phyloP scores from a whole-genome alignment of 23 red algal species.

The Chondrus crispus region DNA sequence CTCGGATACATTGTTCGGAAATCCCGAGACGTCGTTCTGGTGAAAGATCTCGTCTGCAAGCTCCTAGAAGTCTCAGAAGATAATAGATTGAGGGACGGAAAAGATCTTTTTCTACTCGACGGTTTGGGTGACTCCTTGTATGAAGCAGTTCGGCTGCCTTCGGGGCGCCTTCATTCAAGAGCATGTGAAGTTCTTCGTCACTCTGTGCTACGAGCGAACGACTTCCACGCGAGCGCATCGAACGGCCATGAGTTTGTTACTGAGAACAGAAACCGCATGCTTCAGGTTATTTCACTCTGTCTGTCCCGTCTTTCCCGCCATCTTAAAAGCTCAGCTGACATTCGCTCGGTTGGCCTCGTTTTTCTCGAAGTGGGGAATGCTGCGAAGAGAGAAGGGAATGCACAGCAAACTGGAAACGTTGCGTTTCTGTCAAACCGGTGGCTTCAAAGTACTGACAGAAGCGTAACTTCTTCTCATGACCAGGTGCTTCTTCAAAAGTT shows the following conservation, averaged over 20 bases:
- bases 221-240: background rate
- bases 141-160: conserved; percentile 42
- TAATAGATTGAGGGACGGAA: too few relatives aligned
- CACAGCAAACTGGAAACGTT: background rate
- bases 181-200: background rate
- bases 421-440: conserved; percentile 17
- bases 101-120: background rate
- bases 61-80: background rate
- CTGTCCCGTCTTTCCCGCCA: conserved; percentile 17
- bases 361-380: background rate
- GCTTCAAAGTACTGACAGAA: conserved; percentile 11
- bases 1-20: conserved; percentile 62
- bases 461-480: background rate
- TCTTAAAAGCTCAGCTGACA: conserved; percentile 10
- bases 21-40: conserved; percentile 9
- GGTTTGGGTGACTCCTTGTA: conserved; percentile 42
- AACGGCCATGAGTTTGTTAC: background rate
- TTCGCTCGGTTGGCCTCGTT: background rate
- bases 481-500: conserved; percentile 19
- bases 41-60: background rate
- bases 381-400: background rate
- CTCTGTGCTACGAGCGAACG: too few relatives aligned
- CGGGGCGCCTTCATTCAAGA: conserved; percentile 37
- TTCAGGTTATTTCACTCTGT: conserved; percentile 25
- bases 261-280: background rate